Percentiles rank a stretch among this genome's conserved stretches.
Conservation (phyloP, 768 basidiomycete genomes). For the Crassisporium funariophilum region DNA sequence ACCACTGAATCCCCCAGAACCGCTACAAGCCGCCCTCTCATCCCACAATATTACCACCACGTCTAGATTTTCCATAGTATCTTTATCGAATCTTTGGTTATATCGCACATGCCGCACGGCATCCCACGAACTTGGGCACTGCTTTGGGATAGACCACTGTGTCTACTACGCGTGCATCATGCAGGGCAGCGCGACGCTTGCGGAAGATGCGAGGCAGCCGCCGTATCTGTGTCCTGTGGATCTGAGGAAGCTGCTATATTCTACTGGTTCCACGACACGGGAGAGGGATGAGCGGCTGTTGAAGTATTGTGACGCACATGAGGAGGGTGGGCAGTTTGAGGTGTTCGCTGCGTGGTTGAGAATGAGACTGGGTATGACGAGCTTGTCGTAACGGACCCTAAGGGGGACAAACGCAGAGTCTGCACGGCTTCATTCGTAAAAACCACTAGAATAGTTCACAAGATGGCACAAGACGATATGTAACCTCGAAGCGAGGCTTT, state of each 20-base stretch:
- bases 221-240: conserved; percentile 38
- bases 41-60: too few species aligned
- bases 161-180: conserved; percentile 40
- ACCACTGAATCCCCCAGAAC: too few species aligned
- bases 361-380: too few species aligned
- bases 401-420: too few species aligned
- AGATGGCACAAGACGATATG: too few species aligned
- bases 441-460: too few species aligned
- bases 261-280: conserved; percentile 22
- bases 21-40: conserved; percentile 7
- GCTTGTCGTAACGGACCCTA: too few species aligned
- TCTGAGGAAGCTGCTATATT: conserved; percentile 29
- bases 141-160: conserved; percentile 40
- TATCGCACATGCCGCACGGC: conserved; percentile 36
- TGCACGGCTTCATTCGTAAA: too few species aligned
- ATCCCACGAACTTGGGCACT: conserved; percentile 45
- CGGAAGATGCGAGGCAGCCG: conserved; percentile 37
- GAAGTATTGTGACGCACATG: conserved; percentile 27
- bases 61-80: conserved; percentile 16
- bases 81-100: conserved; percentile 33
- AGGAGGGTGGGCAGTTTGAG: conserved; percentile 27
- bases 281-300: conserved; percentile 27
- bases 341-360: conserved; percentile 28
- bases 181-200: conserved; percentile 34
- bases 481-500: too few species aligned